These are phyloP conservation scores for Westerdykella aurantiaca DNA, from an alignment of 2,329 filamentous ascomycete species.

Conservation along the genomic window DNA sequence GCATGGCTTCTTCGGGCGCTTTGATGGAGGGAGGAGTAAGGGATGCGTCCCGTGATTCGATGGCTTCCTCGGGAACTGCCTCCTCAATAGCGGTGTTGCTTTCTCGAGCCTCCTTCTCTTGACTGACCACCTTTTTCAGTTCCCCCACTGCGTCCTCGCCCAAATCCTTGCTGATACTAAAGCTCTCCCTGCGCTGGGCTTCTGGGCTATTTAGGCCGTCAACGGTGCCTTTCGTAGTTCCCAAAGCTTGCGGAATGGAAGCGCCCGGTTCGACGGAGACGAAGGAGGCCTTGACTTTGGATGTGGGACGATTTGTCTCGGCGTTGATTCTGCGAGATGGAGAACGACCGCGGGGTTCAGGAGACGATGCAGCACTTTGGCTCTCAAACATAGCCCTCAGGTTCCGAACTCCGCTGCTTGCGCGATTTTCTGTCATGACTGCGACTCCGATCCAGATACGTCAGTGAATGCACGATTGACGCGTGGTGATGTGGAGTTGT, in stretches of 20 bases:
- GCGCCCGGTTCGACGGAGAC: conserved; percentile 39
- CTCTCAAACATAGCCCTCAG: conserved; percentile 48
- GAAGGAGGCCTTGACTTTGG: conserved; percentile 46
- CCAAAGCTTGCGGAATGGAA: conserved; percentile 13
- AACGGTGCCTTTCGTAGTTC: conserved; percentile 15
- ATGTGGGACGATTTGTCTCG: conserved; percentile 34
- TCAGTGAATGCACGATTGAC: conserved; percentile 20
- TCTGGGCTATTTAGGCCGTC: conserved; percentile 23
- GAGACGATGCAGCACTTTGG: conserved; percentile 31
- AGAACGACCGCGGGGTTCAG: conserved; percentile 43
- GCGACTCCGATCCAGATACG: conserved; percentile 17
- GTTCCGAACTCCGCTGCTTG: conserved; percentile 42
- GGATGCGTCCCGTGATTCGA: conserved; percentile 37
- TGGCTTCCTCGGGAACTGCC: conserved; percentile 40
- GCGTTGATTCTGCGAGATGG: conserved; percentile 31
- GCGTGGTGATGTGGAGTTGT: conserved; percentile 10
- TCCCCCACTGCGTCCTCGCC: conserved; percentile 29
- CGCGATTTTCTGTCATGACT: conserved; percentile 44
- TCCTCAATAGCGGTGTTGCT: conserved; percentile 34
- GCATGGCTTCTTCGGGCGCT: conserved; percentile 19
- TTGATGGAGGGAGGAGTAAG: conserved; percentile 29
- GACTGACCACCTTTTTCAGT: conserved; percentile 37
- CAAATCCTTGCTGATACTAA: conserved; percentile 36
- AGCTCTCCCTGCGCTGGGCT: conserved; percentile 38
- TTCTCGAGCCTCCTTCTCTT: conserved; percentile 38